Evolutionary conservation across 2,329 filamentous ascomycete genomes (phyloP).

Genomic region (Trichophyton rubrum): DNA sequence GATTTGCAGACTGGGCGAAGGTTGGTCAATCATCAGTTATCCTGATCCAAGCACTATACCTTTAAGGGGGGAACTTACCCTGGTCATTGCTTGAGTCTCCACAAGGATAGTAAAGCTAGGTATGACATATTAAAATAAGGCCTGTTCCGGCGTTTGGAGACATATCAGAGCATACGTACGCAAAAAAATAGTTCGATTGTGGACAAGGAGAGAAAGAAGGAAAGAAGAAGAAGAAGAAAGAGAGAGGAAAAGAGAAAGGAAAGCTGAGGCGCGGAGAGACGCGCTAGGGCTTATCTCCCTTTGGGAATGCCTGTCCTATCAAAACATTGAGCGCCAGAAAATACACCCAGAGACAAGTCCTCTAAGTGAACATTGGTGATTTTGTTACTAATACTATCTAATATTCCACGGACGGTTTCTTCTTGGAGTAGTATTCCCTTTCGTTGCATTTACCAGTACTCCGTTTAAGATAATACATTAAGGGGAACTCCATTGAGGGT

Average conservation of each 20-base stretch:
- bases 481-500: too few relatives aligned
- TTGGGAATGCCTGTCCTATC: not conserved
- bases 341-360: not conserved
- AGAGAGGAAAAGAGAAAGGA: not conserved
- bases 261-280: not conserved
- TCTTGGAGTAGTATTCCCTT: too few relatives aligned
- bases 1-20: not conserved
- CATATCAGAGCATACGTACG: not conserved
- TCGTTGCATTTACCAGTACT: too few relatives aligned
- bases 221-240: not conserved
- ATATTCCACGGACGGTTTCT: too few relatives aligned
- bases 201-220: not conserved
- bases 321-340: not conserved
- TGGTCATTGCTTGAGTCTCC: not conserved
- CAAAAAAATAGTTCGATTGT: not conserved
- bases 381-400: too few relatives aligned
- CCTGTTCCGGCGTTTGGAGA: not conserved
- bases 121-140: not conserved
- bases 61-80: not conserved
- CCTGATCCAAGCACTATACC: not conserved
- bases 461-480: too few relatives aligned
- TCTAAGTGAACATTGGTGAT: not conserved
- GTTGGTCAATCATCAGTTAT: not conserved
- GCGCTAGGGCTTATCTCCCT: not conserved
- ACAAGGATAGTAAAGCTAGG: not conserved